phyloP scores from a whole-genome alignment of 441 rosid species.

The Theobroma grandiflorum region DNA sequence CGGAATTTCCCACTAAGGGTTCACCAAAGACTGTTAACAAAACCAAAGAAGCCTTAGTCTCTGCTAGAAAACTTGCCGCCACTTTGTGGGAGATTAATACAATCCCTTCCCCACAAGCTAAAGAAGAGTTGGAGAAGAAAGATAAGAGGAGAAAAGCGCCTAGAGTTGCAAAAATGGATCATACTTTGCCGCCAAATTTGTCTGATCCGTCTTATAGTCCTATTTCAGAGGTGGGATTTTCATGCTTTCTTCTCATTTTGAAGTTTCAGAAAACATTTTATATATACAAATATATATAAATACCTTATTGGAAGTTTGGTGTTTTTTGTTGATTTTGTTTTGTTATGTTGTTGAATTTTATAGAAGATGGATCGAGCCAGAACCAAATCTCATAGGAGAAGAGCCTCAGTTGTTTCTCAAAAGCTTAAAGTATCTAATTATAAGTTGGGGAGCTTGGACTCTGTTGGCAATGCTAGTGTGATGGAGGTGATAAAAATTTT shows the following conservation, averaged over 20 bases:
- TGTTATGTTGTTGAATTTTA: conserved; percentile 21
- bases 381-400: conserved; percentile 44
- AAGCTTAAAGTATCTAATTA: conserved; percentile 49
- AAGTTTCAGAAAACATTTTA: conserved; percentile 14
- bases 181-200: conserved; percentile 45
- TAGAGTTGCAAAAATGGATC: conserved; percentile 35
- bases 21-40: conserved; percentile 37
- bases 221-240: conserved; percentile 55
- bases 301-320: background rate
- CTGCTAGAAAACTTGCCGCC: conserved; percentile 90
- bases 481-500: conserved; percentile 49
- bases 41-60: conserved; percentile 50
- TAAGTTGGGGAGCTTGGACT: conserved; percentile 41
- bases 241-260: background rate
- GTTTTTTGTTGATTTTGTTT: background rate
- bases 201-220: conserved; percentile 64
- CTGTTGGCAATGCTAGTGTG: conserved; percentile 39
- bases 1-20: conserved; percentile 39
- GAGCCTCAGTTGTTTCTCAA: conserved; percentile 43
- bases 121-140: conserved; percentile 45
- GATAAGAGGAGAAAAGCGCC: conserved; percentile 40
- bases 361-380: conserved; percentile 50
- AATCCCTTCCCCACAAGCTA: conserved; percentile 45
- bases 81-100: conserved; percentile 84
- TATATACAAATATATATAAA: no score